Conservation (phyloP, 73 alveolate genomes). For the Tetrahymena thermophila region DNA sequence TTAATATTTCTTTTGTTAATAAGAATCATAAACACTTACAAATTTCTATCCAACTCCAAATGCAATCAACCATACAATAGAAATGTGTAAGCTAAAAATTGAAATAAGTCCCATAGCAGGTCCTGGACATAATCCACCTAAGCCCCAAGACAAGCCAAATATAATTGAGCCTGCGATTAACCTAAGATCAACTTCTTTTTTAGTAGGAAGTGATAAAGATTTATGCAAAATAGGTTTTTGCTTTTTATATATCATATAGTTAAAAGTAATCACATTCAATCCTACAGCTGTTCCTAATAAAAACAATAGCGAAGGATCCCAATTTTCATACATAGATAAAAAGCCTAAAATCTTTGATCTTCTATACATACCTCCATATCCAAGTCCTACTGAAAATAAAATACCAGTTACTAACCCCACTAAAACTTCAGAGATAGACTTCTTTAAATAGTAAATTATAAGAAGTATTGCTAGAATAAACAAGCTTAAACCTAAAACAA, state of each 20-base stretch:
- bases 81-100: constrained; percentile 13
- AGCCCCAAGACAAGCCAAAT: constrained; percentile 98
- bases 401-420: not conserved
- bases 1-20: not conserved
- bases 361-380: not conserved
- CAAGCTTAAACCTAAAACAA: not conserved
- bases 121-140: constrained; percentile 97
- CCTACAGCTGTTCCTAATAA: constrained; percentile 88
- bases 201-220: constrained; percentile 56
- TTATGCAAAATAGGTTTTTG: constrained; percentile 51
- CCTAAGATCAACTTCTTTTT: constrained; percentile 58
- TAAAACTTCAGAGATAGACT: not conserved
- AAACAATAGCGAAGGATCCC: constrained; percentile 63
- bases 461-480: not conserved
- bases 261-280: constrained; percentile 78
- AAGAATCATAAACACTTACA: not conserved
- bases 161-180: constrained; percentile 82
- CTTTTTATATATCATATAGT: constrained; percentile 6
- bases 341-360: not conserved
- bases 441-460: not conserved
- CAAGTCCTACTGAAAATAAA: not conserved
- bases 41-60: constrained; percentile 29
- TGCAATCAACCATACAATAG: not conserved
- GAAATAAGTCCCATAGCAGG: constrained; percentile 75
- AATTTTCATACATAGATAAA: not conserved